Evolutionary conservation across 2,329 filamentous ascomycete genomes (phyloP), one percentile per base, ranked within the genome.

Genomic region (Lachnum nothofagi): DNA sequence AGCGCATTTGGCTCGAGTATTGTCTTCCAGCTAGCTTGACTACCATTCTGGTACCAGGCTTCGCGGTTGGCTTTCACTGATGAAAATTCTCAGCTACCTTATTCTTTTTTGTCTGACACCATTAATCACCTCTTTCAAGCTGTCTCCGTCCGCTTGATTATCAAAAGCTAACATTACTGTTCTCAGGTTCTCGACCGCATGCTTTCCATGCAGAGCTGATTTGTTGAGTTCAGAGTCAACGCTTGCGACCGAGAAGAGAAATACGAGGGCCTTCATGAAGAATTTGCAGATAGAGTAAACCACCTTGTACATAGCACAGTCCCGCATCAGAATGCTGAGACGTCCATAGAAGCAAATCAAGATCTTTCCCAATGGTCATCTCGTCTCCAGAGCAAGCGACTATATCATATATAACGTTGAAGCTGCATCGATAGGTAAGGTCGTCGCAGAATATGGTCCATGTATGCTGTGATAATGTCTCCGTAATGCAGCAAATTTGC

Each of bases 1-100:
- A 97, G 91, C 91, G 91, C 91, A 97, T 97, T 97, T 97, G 91
- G 91, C 91, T 97, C 89, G 91, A 97, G 91, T 79, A 95, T 90
- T 82, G 82, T 75, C 71, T 74, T 76, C n/a, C 73, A 72, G 73
- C 67, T 70, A 64, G 70, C 71, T 74, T 74, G 75, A 75, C 71
- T 73, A 76, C 85, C 86, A 83, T 95, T 85, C 79, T 91, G 88
- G 85, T 76, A 71, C 73, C 72, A 72, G 72, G 73, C 63, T 65
- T 66, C 59, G 73, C 70, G 68, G 74, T 73, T 73, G 74, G 76
- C 79, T 80, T 85, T 95, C 91, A 80, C 81, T 96, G 91, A 96
- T 96, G 91, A 94, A 86, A 95, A 82, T 76, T 83, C 87, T 93
- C 85, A 88, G 91, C 91, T 97, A 97, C 91, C 91, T 96, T 86